Percentiles rank a stretch among this genome's conserved stretches.
Conservation (phyloP, 805 yeast species). For the Komagataella populi region DNA sequence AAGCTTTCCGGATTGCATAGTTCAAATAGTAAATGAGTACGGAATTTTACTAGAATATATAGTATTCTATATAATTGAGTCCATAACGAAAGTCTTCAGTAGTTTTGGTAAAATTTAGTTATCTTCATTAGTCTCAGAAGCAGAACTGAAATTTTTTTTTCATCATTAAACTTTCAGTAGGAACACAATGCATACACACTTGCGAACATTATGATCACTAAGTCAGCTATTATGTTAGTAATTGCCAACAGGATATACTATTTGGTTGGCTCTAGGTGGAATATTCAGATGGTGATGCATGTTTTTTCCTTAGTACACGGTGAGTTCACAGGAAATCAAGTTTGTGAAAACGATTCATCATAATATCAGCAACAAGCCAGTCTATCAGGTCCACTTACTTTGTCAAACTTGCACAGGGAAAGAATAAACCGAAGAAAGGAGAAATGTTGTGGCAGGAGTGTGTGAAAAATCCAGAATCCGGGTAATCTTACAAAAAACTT, state of each 20-base stretch:
- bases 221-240: conserved; percentile 13
- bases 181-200: neutral
- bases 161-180: conserved; percentile 34
- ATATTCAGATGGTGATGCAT: conserved; percentile 96
- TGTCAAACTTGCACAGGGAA: neutral
- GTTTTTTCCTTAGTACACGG: conserved; percentile 70
- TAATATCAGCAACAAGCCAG: neutral
- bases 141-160: conserved; percentile 78
- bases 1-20: neutral
- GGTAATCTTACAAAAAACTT: neutral
- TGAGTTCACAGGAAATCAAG: conserved; percentile 32
- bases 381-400: neutral
- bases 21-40: neutral
- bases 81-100: conserved; percentile 7
- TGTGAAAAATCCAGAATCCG: neutral
- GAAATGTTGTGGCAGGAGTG: neutral
- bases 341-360: neutral
- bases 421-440: neutral
- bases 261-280: conserved; percentile 31
- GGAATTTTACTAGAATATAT: neutral
- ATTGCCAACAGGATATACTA: conserved; percentile 85
- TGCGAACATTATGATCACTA: neutral
- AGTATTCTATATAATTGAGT: neutral
- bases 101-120: conserved; percentile 52
- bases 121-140: conserved; percentile 90